Evolutionary conservation across 2,329 filamentous ascomycete genomes (phyloP), one percentile per base, ranked within the genome.

Genomic region (Zopfia rhizophila): DNA sequence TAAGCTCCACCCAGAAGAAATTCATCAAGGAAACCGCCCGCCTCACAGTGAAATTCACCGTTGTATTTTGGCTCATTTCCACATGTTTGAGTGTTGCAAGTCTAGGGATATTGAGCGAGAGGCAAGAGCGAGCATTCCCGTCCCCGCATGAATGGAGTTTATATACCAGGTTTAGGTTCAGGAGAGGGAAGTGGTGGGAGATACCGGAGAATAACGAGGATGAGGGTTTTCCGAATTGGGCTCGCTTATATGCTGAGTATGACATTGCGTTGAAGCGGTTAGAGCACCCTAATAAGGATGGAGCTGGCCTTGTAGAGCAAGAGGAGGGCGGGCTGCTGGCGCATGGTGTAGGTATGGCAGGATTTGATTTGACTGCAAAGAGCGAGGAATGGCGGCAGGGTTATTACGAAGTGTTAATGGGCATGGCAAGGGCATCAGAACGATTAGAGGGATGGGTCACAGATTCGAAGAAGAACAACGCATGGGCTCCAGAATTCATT

Each of bases 301-400:
- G 91, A 0, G 77, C 81, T 19, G 88, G 81, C 0, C 64, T 93
- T 21, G 60, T 72, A 6, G 81, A 86, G 55, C 78, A 85, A 48
- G 75, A 77, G 5, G 78, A 80, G 25, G 82, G 79, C 3, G 82
- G 77, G 0, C 72, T 69, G 11, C 3, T 64, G 13, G 63, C 69
- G 5, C 65, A 64, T 3, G 68, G 65, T 1, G 45, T 70, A 12
- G 68, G 67, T 14, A 70, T 65, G 40, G 76, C 79, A 3, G 84
- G 85, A 0, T 84, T 84, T 55, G 90, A 96, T 66, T 77, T 94
- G 44, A 83, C 83, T 1, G 80, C 74, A 5, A 96, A 91, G 76
- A 87, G 85, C 53, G 90, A 95, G 70, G 79, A 87, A 37, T 97
- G 92, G 93, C 80, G 88, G 60, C 80, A 90, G 43, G 91, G 91